A percentile compares a stretch with the other conserved stretches of the same genome.
Evolutionary conservation across 169 alveolate genomes (phyloP).

Genomic region (Theileria parva): DNA sequence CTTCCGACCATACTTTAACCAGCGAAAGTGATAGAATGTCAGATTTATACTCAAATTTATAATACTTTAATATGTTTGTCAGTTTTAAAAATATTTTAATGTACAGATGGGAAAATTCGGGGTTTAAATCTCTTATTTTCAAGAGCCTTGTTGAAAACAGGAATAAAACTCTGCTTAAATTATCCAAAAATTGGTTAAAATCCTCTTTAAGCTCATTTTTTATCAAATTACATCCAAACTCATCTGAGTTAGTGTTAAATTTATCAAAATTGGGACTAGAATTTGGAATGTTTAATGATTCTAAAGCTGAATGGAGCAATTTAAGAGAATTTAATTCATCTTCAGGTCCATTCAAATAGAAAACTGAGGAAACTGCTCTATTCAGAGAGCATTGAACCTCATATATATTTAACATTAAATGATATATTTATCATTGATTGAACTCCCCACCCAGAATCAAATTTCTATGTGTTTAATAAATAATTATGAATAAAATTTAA

Average conservation of each 20-base stretch:
- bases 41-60: neutral
- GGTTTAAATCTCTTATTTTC: neutral
- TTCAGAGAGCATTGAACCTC: slow-evolving; percentile 14
- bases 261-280: neutral
- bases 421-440: neutral
- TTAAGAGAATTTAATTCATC: neutral
- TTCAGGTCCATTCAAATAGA: neutral
- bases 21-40: neutral
- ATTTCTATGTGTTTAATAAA: neutral
- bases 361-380: slow-evolving; percentile 1
- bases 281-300: neutral
- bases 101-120: neutral
- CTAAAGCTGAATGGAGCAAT: neutral
- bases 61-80: neutral
- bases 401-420: slow-evolving; percentile 1
- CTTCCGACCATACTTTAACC: neutral
- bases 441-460: slow-evolving; percentile 3
- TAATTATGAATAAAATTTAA: neutral
- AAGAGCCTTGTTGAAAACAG: neutral
- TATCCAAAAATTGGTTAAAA: neutral
- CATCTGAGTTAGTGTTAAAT: neutral
- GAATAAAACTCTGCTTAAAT: neutral
- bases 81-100: slow-evolving; percentile 3
- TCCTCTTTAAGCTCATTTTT: neutral
- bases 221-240: neutral